Evolutionary conservation across 306 rosid genomes (phyloP).

Genomic region (Echinosophora koreensis): DNA sequence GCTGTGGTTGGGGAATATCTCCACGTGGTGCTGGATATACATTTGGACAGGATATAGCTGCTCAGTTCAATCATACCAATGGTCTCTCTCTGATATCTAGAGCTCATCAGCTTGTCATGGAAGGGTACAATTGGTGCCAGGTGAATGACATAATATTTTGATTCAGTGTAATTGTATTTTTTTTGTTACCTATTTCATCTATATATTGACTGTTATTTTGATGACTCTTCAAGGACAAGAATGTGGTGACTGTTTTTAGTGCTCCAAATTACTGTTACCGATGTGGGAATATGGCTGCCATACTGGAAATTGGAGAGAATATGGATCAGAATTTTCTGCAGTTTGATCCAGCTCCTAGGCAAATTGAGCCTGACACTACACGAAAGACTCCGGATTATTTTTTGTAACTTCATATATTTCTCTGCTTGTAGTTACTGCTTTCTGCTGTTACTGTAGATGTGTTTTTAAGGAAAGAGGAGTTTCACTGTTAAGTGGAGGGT

Average conservation of each 20-base stretch:
- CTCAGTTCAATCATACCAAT: constrained; percentile 92
- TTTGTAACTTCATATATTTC: constrained; percentile 72
- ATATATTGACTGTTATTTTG: constrained; percentile 40
- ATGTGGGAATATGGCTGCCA: constrained; percentile 99
- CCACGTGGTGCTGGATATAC: constrained; percentile 99
- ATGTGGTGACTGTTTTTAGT: constrained; percentile 97
- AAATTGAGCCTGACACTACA: constrained; percentile 94
- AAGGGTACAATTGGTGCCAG: constrained; percentile 99
- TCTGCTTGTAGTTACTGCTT: constrained; percentile 71
- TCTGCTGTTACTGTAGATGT: constrained; percentile 75
- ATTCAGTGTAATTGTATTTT: neutral
- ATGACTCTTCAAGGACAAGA: constrained; percentile 78
- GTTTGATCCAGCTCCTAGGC: constrained; percentile 99
- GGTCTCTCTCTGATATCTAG: constrained; percentile 96
- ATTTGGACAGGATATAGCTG: constrained; percentile 97
- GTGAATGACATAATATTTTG: constrained; percentile 52
- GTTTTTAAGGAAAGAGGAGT: constrained; percentile 66
- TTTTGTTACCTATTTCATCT: neutral
- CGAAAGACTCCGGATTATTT: constrained; percentile 99
- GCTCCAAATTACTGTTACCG: constrained; percentile 98
- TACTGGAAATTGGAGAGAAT: constrained; percentile 93
- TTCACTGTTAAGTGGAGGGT: constrained; percentile 65
- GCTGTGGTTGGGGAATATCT: constrained; percentile 99
- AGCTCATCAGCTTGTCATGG: constrained; percentile 99
- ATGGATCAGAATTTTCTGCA: constrained; percentile 99